These are phyloP conservation scores for Lactarius sanguifluus DNA, from an alignment of 768 basidiomycete genomes.

Conservation along the genomic window DNA sequence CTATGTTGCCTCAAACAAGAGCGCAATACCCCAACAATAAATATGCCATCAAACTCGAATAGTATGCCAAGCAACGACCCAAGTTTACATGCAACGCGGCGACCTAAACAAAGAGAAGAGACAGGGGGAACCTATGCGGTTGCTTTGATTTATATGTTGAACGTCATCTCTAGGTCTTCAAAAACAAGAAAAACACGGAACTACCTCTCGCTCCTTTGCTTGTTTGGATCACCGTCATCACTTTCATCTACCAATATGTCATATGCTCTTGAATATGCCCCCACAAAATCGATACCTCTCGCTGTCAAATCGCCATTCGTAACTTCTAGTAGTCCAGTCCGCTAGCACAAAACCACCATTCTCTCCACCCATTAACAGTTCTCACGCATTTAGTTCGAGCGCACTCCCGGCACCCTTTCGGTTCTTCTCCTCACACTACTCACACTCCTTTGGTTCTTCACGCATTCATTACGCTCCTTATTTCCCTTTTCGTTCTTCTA, in stretches of 20 bases:
- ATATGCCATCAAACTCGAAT: neutral
- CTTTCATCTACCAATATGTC: neutral
- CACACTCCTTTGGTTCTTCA: neutral
- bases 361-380: neutral
- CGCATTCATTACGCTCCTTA: neutral
- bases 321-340: neutral
- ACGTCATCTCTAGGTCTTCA: too few species aligned
- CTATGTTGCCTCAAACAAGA: neutral
- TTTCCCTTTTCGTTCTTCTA: neutral
- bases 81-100: neutral
- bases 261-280: too few species aligned
- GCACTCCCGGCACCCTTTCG: neutral
- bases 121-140: neutral
- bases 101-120: neutral
- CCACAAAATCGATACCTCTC: neutral
- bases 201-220: neutral
- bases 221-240: neutral
- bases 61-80: neutral
- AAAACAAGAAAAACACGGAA: neutral
- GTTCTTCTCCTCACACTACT: neutral
- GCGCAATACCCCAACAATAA: conserved; percentile 11
- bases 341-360: neutral
- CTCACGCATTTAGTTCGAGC: neutral
- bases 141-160: neutral
- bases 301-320: neutral